Evolutionary conservation across 495 filamentous ascomycete genomes (phyloP), one percentile per base, ranked within the genome.

Genomic region (Neurospora discreta): DNA sequence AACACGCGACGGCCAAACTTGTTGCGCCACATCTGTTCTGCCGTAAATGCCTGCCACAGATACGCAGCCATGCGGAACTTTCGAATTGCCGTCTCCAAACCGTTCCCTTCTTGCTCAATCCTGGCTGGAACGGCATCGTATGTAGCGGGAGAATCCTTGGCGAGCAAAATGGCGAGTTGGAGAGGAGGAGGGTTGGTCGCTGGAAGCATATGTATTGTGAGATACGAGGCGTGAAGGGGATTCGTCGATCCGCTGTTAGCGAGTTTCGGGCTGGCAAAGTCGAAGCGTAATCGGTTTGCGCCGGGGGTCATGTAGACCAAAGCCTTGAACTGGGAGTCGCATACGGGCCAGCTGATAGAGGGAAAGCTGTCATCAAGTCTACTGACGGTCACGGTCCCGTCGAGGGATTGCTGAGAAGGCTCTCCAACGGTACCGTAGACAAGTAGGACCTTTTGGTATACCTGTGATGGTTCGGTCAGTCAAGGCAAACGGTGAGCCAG

Each of bases 11-110:
- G 87, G 3, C 93, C 93, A 70, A 97, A 87, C 65, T 89, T 90
- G 79, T 95, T 91, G 72, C 93, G 91, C 79, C 87, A 90, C 94
- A 97, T 97, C 78, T 98, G 93, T 77, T 97, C 93, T 15, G 91
- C 92, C 1, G 94, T 98, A 77, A 95, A 97, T 9, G 93, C 93
- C 79, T 97, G 94, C 94, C 94, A 98, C 3, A 98, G 85, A 78
- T 97, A 96, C 20, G 93, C 94, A 30, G 93, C 90, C 89, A 93
- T 96, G 70, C 93, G 87, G 76, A 92, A 97, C 80, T 97, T 97
- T 71, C 87, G 86, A 74, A 95, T 86, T 0, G 94, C 94, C 15
- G 85, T 88, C 3, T 95, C 91, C 39, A 97, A 76, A 3, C 86
- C 87, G 77, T 95, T 95, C 5, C 92, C 93, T 84, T 97, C 94